phyloP scores from a whole-genome alignment of 768 basidiomycete species.

The Hericium coralloides region DNA sequence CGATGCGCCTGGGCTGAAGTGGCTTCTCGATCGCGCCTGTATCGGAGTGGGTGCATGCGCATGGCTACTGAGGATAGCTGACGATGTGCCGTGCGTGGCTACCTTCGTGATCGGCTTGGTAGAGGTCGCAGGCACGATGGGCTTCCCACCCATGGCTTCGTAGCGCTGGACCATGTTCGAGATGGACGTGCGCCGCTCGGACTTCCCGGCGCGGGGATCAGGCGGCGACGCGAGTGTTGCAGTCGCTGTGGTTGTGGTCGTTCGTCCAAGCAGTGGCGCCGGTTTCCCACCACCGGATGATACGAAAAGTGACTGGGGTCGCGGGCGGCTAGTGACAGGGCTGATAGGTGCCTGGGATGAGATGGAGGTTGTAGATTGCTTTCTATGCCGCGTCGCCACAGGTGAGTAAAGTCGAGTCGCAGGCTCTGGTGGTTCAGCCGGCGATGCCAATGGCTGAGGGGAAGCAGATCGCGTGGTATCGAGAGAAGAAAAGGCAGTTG shows the following conservation, averaged over 20 bases:
- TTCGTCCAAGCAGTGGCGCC: slow-evolving; percentile 20
- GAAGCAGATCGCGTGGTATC: slow-evolving; percentile 6
- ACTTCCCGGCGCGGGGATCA: slow-evolving; percentile 32
- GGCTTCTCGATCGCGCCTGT: slow-evolving; percentile 1
- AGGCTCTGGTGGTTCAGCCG: slow-evolving; percentile 6
- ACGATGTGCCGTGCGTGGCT: slow-evolving; percentile 1
- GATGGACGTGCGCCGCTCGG: slow-evolving; percentile 62
- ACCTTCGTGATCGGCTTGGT: slow-evolving; percentile 3
- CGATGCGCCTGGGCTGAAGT: slow-evolving; percentile 5
- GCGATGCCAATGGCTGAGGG: slow-evolving; percentile 4
- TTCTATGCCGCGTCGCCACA: slow-evolving; percentile 5
- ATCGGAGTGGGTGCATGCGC: neutral
- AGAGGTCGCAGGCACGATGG: neutral
- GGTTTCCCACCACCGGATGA: slow-evolving; percentile 45
- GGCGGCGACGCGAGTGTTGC: slow-evolving; percentile 32
- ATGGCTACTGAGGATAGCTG: neutral
- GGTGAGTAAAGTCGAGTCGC: slow-evolving; percentile 1
- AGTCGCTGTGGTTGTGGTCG: slow-evolving; percentile 2
- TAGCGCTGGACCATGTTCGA: slow-evolving; percentile 81
- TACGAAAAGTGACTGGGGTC: slow-evolving; percentile 79
- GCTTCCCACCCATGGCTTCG: slow-evolving; percentile 47
- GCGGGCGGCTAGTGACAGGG: slow-evolving; percentile 19
- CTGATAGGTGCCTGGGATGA: slow-evolving; percentile 1
- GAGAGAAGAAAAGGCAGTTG: neutral
- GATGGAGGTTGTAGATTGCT: slow-evolving; percentile 8